Conservation (phyloP, 1,284 basidiomycete genomes). For the Apiotrichum gamsii region DNA sequence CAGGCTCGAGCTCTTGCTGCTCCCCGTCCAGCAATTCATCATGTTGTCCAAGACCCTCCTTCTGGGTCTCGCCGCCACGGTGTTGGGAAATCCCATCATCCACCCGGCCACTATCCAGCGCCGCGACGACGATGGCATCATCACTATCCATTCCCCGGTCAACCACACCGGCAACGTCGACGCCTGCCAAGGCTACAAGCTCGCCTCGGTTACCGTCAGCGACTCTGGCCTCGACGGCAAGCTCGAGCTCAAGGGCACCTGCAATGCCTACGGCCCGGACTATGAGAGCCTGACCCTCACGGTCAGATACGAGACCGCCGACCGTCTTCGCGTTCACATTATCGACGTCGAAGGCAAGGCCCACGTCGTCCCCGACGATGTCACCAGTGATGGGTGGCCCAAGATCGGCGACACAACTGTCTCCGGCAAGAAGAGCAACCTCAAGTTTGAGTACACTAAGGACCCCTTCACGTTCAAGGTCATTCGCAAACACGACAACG, state of each 20-base stretch:
- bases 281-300: constrained; percentile 56
- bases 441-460: constrained; percentile 59
- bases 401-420: constrained; percentile 49
- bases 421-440: constrained; percentile 27
- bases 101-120: no score
- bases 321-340: constrained; percentile 62
- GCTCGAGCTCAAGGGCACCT: constrained; percentile 45
- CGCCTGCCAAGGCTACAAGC: constrained; percentile 26
- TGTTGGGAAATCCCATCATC: no score
- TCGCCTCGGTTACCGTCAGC: constrained; percentile 8
- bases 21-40: no score
- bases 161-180: constrained; percentile 23
- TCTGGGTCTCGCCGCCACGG: no score
- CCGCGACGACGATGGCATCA: constrained; percentile 10
- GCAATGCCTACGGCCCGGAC: constrained; percentile 67
- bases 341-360: constrained; percentile 55
- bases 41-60: no score
- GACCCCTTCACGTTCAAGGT: constrained; percentile 73
- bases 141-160: constrained; percentile 21
- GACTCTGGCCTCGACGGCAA: constrained; percentile 19
- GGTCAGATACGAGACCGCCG: constrained; percentile 29
- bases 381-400: constrained; percentile 55
- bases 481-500: constrained; percentile 53
- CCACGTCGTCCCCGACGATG: constrained; percentile 62
- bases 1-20: no score